A percentile compares a stretch with the other conserved stretches of the same genome.
Evolutionary conservation across 2,329 filamentous ascomycete genomes (phyloP).

Genomic region (Xenosphaeropsis pyriputrescens): DNA sequence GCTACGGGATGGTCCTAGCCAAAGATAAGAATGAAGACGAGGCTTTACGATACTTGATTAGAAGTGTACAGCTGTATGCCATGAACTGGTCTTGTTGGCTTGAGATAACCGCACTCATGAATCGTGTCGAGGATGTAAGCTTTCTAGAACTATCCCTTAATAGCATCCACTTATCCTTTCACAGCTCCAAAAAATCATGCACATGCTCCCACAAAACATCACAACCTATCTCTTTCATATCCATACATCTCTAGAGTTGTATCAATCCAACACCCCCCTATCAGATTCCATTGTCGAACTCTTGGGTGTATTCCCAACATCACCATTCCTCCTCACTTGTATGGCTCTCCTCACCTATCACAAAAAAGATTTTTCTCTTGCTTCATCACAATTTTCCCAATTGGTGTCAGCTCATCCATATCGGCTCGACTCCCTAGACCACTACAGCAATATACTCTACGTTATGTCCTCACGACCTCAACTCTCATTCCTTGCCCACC

Average conservation of each 20-base stretch:
- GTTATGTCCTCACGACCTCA: conserved; percentile 81
- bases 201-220: conserved; percentile 73
- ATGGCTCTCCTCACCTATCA: conserved; percentile 82
- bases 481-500: conserved; percentile 79
- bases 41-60: conserved; percentile 75
- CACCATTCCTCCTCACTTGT: conserved; percentile 82
- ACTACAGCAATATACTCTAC: conserved; percentile 95
- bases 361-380: conserved; percentile 61
- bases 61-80: conserved; percentile 76
- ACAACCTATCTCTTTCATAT: conserved; percentile 91
- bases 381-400: conserved; percentile 58
- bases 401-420: conserved; percentile 61
- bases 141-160: neutral
- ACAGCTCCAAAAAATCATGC: conserved; percentile 57
- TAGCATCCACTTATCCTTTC: conserved; percentile 13
- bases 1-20: conserved; percentile 76
- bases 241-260: conserved; percentile 80
- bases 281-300: conserved; percentile 65
- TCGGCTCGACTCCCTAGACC: conserved; percentile 78
- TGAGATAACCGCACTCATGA: conserved; percentile 71
- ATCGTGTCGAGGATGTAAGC: conserved; percentile 67
- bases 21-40: conserved; percentile 82
- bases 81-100: conserved; percentile 98
- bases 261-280: conserved; percentile 65
- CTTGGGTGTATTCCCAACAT: conserved; percentile 70